These are phyloP conservation scores for Sporisorium sorghi DNA, from an alignment of 1,284 basidiomycete species.

Conservation along the genomic window DNA sequence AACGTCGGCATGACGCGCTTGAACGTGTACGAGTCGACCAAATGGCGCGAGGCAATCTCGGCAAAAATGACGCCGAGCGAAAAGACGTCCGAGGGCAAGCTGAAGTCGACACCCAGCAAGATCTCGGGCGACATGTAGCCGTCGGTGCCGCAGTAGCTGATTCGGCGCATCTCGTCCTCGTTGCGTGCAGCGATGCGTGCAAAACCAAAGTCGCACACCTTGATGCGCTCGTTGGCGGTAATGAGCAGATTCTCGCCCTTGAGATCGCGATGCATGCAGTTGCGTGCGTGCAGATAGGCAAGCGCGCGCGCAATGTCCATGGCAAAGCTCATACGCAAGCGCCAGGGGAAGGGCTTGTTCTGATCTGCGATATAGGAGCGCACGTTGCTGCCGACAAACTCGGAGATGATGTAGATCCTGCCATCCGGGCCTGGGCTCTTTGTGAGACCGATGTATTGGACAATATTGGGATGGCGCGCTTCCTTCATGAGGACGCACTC, in stretches of 20 bases:
- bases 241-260: constrained; percentile 98
- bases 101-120: constrained; percentile 87
- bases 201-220: constrained; percentile 94
- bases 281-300: constrained; percentile 95
- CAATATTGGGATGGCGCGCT: constrained; percentile 89
- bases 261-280: constrained; percentile 79
- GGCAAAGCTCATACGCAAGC: constrained; percentile 86
- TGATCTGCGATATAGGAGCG: constrained; percentile 61
- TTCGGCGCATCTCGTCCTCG: constrained; percentile 86
- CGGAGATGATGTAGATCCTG: constrained; percentile 71
- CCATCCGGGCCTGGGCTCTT: constrained; percentile 84
- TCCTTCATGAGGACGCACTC: constrained; percentile 98
- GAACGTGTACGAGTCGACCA: constrained; percentile 77
- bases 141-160: constrained; percentile 96
- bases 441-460: constrained; percentile 91
- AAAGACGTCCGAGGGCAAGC: constrained; percentile 92
- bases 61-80: constrained; percentile 94
- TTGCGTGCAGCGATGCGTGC: constrained; percentile 91
- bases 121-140: constrained; percentile 82
- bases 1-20: constrained; percentile 71
- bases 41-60: constrained; percentile 85
- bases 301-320: constrained; percentile 92
- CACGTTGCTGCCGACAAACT: constrained; percentile 64
- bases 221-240: constrained; percentile 90
- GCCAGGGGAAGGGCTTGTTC: constrained; percentile 62